Evolutionary conservation across 1,284 basidiomycete species (phyloP).

Genomic region (Sparassis latifolia): DNA sequence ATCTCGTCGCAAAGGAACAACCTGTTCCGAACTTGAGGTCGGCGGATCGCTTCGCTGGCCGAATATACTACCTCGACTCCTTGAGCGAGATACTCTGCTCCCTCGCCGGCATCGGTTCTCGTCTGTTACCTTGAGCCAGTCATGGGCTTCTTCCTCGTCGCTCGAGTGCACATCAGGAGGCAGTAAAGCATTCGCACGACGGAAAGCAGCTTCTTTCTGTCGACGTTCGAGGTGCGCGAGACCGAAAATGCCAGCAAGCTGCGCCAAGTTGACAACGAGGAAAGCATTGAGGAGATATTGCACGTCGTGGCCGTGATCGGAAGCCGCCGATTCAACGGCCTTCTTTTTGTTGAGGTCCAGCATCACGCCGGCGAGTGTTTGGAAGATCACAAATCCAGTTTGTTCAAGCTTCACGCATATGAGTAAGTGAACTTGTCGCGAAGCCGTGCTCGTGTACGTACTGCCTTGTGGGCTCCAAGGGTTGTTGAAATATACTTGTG

Average conservation of each 20-base stretch:
- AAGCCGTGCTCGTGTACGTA: conserved; percentile 28
- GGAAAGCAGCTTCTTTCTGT: conserved; percentile 23
- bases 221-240: conserved; percentile 41
- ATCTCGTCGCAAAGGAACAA: conserved; percentile 19
- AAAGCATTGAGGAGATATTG: conserved; percentile 56
- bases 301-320: conserved; percentile 25
- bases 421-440: not conserved
- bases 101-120: not conserved
- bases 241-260: conserved; percentile 44
- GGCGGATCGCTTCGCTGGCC: conserved; percentile 13
- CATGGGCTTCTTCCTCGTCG: conserved; percentile 1
- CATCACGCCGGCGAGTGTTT: conserved; percentile 61
- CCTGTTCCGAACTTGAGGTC: conserved; percentile 16
- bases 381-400: conserved; percentile 63
- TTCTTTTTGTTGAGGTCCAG: conserved; percentile 44
- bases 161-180: conserved; percentile 8
- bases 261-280: conserved; percentile 51
- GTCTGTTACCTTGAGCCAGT: not conserved
- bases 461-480: conserved; percentile 73
- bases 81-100: conserved; percentile 3
- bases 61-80: conserved; percentile 12
- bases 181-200: conserved; percentile 13
- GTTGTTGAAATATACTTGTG: conserved; percentile 72
- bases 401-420: conserved; percentile 52
- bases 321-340: conserved; percentile 2